These are phyloP conservation scores for Gymnopilus dilepis DNA, from an alignment of 768 basidiomycete genomes.

Conservation along the genomic window DNA sequence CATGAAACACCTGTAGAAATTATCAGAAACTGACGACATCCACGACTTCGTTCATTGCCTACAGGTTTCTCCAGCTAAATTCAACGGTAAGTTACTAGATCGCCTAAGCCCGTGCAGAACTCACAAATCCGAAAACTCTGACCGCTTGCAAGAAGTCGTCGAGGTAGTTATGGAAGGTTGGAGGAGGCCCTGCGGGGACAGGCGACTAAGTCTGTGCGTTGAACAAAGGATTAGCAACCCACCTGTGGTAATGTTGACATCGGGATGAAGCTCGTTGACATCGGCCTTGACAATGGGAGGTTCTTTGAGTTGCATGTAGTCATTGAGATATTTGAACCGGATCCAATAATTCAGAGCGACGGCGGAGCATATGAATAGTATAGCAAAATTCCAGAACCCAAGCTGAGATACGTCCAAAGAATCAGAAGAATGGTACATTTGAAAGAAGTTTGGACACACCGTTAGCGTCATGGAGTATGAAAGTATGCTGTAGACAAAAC, in stretches of 20 bases:
- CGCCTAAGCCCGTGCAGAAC: slow-evolving; percentile 24
- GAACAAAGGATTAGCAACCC: background rate
- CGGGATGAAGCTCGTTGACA: slow-evolving; percentile 88
- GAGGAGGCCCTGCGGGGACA: slow-evolving; percentile 53
- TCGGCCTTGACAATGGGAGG: slow-evolving; percentile 83
- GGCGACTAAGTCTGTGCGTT: background rate
- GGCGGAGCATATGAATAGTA: slow-evolving; percentile 70
- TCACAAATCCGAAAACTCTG: slow-evolving; percentile 92
- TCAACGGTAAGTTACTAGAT: slow-evolving; percentile 7
- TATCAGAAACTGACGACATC: background rate
- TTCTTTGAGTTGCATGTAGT: slow-evolving; percentile 78
- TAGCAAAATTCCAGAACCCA: slow-evolving; percentile 89
- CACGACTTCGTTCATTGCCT: slow-evolving; percentile 28
- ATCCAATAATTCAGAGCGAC: slow-evolving; percentile 84
- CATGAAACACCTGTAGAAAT: slow-evolving; percentile 87
- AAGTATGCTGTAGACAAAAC: slow-evolving; percentile 74
- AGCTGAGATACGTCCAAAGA: slow-evolving; percentile 51
- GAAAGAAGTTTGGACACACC: slow-evolving; percentile 49
- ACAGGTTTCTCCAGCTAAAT: slow-evolving; percentile 87
- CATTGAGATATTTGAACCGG: slow-evolving; percentile 79
- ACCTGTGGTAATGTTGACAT: slow-evolving; percentile 88
- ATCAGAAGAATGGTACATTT: background rate
- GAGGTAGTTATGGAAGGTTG: slow-evolving; percentile 92
- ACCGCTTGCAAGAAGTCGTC: slow-evolving; percentile 98
- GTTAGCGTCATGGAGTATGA: slow-evolving; percentile 92